These are phyloP conservation scores for Volvariella surrecta DNA, from an alignment of 1,284 basidiomycete genomes.

Conservation along the genomic window DNA sequence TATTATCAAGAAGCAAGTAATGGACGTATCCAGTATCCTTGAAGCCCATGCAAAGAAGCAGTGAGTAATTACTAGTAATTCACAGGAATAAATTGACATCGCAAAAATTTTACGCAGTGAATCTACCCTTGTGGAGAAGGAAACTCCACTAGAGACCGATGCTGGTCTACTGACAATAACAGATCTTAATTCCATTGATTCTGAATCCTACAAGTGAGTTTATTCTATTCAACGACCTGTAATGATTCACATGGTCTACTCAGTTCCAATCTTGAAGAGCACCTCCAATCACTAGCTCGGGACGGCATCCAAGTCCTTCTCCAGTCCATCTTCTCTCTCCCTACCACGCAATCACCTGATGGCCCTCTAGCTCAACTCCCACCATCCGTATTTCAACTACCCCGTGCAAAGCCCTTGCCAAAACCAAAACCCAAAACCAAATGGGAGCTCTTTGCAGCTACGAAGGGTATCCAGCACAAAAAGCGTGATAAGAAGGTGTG, in stretches of 20 bases:
- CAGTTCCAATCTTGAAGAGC: slow-evolving; percentile 72
- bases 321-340: slow-evolving; percentile 75
- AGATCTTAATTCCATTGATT: slow-evolving; percentile 82
- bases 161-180: slow-evolving; percentile 79
- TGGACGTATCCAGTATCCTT: slow-evolving; percentile 78
- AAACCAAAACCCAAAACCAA: slow-evolving; percentile 92
- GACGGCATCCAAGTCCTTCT: slow-evolving; percentile 85
- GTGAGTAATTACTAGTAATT: slow-evolving; percentile 28
- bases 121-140: slow-evolving; percentile 65
- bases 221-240: slow-evolving; percentile 14
- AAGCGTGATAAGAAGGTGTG: slow-evolving; percentile 80
- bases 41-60: slow-evolving; percentile 60
- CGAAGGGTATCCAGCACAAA: slow-evolving; percentile 88
- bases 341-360: slow-evolving; percentile 67
- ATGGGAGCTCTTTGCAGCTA: slow-evolving; percentile 93
- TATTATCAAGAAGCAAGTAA: no score
- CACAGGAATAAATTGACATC: background rate
- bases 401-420: slow-evolving; percentile 88
- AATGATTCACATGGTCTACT: background rate
- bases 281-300: slow-evolving; percentile 75
- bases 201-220: slow-evolving; percentile 73
- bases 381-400: slow-evolving; percentile 66
- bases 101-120: slow-evolving; percentile 35
- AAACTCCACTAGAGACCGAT: slow-evolving; percentile 78
- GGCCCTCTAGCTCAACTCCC: slow-evolving; percentile 86